Conservation (phyloP, 345 rosid genomes). For the Brassica nigra region DNA sequence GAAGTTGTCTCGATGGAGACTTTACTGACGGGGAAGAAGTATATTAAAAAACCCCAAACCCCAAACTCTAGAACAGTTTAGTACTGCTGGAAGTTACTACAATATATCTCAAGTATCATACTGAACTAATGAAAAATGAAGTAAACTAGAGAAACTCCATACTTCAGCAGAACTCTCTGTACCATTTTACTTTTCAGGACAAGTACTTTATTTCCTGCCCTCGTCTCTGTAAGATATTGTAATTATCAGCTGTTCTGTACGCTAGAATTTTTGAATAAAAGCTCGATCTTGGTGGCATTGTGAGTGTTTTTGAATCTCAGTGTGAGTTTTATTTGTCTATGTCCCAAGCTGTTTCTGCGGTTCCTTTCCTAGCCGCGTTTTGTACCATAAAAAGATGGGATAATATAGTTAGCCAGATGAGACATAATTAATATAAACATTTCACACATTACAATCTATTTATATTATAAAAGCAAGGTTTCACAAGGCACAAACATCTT, state of each 20-base stretch:
- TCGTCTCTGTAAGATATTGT: slow-evolving; percentile 26
- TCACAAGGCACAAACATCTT: slow-evolving; percentile 26
- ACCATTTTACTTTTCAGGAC: slow-evolving; percentile 21
- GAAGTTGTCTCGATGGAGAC: slow-evolving; percentile 53
- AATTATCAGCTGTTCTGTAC: slow-evolving; percentile 8
- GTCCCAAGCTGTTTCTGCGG: not conserved
- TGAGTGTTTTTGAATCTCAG: not conserved
- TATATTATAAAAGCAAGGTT: slow-evolving; percentile 15
- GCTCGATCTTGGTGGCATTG: slow-evolving; percentile 1
- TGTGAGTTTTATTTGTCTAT: not conserved
- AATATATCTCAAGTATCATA: no score
- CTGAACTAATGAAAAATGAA: not conserved
- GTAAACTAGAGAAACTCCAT: not conserved
- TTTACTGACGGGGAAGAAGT: slow-evolving; percentile 46
- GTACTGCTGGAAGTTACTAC: no score
- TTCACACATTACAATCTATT: slow-evolving; percentile 23
- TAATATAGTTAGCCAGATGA: not conserved
- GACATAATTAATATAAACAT: not conserved
- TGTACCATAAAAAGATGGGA: not conserved
- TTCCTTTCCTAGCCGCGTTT: not conserved
- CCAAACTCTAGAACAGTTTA: slow-evolving; percentile 1
- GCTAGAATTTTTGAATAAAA: slow-evolving; percentile 1
- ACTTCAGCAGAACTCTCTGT: not conserved
- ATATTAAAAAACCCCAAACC: slow-evolving; percentile 13
- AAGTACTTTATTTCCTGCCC: not conserved